Evolutionary conservation across 441 rosid genomes (phyloP), one percentile per base, ranked within the genome.

Genomic region (Capsella rubella): DNA sequence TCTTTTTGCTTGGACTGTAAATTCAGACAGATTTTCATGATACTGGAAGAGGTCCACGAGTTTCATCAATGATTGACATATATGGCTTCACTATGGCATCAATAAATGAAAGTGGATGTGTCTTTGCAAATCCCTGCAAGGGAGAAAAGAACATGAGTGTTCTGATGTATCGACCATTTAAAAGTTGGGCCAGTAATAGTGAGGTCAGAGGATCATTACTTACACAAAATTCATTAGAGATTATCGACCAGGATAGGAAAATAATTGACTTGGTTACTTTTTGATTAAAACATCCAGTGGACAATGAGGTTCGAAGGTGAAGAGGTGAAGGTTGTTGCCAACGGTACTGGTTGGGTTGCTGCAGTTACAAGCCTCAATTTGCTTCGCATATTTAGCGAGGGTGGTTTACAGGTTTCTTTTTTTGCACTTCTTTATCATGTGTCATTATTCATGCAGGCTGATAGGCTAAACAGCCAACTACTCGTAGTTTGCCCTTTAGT

Each of bases 301-400:
- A 92, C 97, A 63, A 90, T 92, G 99, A 89, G 97, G 56, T 89
- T 95, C 80, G 99, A 88, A 85, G 96, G 90, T 45, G 99, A 95
- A 87, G 98, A 92, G 82, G 98, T 95, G 80, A 89, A 89, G 81
- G 93, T 80, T 62, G 92, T 90, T 8, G 89, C 92, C 45, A 86
- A 88, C 53, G 97, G 97, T 42, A 74, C 80, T 71, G 81, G 83
- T 77, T 92, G 97, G 97, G 94, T 92, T 69, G 92, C 97, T 82
- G 98, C 95, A 64, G 72, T 87, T 76, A 90, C 99, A 18, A 95
- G 90, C 84, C 93, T 89, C 60, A 92, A 90, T 81, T 83, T 89
- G 78, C 93, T 92, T 71, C 96, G 90, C 68, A 88, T 92, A 78
- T 95, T 86, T 72, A 86, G 87, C 8, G 93, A 86, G 82, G 96